These are phyloP conservation scores for Pseudogymnoascus sp. DNA, from an alignment of 2,329 filamentous ascomycete species.

Conservation along the genomic window DNA sequence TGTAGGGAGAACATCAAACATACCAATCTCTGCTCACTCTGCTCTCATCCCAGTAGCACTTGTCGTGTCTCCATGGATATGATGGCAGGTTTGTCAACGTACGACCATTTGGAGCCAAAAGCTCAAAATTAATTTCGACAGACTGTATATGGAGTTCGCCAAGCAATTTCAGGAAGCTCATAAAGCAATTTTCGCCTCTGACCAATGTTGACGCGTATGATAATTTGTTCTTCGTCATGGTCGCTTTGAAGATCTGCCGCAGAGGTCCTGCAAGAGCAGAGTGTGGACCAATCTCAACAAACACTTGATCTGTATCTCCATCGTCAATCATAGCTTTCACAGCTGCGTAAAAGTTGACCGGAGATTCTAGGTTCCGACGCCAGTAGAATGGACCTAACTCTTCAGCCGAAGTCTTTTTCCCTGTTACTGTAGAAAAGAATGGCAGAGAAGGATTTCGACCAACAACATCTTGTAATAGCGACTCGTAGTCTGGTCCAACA, in stretches of 20 bases:
- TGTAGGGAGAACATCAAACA: background rate
- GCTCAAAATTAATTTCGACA: background rate
- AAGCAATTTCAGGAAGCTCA: slow-evolving; percentile 13
- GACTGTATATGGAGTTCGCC: slow-evolving; percentile 13
- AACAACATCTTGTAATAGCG: background rate
- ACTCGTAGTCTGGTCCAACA: slow-evolving; percentile 21
- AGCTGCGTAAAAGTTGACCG: slow-evolving; percentile 31
- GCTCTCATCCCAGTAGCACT: slow-evolving; percentile 44
- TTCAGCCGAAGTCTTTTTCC: slow-evolving; percentile 10
- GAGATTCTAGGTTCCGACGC: slow-evolving; percentile 35
- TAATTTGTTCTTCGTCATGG: background rate
- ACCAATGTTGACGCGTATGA: slow-evolving; percentile 12
- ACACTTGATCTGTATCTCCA: background rate
- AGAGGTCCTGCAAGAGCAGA: slow-evolving; percentile 28
- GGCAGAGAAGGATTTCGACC: background rate
- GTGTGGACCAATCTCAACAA: slow-evolving; percentile 27
- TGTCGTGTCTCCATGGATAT: slow-evolving; percentile 46
- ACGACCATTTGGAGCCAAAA: background rate
- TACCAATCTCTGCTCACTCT: slow-evolving; percentile 35
- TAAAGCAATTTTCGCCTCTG: slow-evolving; percentile 13
- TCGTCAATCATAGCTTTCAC: slow-evolving; percentile 15
- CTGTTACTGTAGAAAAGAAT: background rate
- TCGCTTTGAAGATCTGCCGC: slow-evolving; percentile 18
- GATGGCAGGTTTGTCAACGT: slow-evolving; percentile 37
- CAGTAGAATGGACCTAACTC: slow-evolving; percentile 31